A percentile compares a stretch with the other conserved stretches of the same genome.
phyloP scores from a whole-genome alignment of 2,329 filamentous ascomycete genomes.

The Colletotrichum sp. region DNA sequence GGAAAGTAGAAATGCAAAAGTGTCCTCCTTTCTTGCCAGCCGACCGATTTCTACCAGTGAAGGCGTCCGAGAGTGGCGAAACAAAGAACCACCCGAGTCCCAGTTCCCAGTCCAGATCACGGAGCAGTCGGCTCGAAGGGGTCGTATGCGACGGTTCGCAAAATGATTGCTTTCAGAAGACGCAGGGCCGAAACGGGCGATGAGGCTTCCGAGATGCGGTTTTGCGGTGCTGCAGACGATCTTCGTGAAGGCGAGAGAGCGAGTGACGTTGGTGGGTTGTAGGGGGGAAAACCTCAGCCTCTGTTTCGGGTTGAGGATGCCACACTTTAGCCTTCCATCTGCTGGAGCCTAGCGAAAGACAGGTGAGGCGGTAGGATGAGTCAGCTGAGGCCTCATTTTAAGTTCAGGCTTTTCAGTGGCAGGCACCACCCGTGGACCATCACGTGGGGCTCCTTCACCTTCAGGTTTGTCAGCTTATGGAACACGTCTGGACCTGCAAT shows the following conservation, averaged over 20 bases:
- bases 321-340: background rate
- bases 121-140: slow-evolving; percentile 39
- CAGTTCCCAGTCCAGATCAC: slow-evolving; percentile 42
- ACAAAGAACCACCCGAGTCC: slow-evolving; percentile 22
- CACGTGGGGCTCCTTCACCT: background rate
- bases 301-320: slow-evolving; percentile 6
- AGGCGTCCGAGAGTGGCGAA: slow-evolving; percentile 58
- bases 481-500: background rate
- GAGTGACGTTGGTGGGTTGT: slow-evolving; percentile 29
- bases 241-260: slow-evolving; percentile 39
- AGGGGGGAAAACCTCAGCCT: slow-evolving; percentile 18
- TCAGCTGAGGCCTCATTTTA: background rate
- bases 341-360: background rate
- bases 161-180: slow-evolving; percentile 20
- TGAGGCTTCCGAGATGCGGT: slow-evolving; percentile 16
- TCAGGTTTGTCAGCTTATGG: background rate
- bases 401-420: background rate
- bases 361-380: background rate
- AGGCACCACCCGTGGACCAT: background rate
- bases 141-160: slow-evolving; percentile 24
- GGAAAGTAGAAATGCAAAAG: background rate
- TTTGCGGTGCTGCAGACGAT: slow-evolving; percentile 31
- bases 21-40: slow-evolving; percentile 4
- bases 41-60: slow-evolving; percentile 55
- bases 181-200: slow-evolving; percentile 2